Evolutionary conservation across 2,329 filamentous ascomycete species (phyloP).

Genomic region (Arthrocladium fulminans): DNA sequence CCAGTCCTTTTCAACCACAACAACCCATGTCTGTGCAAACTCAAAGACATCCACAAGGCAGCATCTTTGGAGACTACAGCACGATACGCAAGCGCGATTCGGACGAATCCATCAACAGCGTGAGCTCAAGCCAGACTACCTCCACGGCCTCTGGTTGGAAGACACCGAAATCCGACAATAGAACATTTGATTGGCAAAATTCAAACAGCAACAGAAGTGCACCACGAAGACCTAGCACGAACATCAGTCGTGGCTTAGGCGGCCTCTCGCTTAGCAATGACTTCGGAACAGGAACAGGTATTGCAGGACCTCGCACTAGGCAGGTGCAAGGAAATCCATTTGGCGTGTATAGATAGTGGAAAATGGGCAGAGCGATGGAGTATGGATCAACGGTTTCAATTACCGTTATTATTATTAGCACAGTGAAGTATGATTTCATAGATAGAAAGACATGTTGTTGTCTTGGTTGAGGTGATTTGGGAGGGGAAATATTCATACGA

Average conservation of each 20-base stretch:
- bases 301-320: constrained; percentile 12
- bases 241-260: constrained; percentile 12
- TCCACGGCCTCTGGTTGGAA: constrained; percentile 14
- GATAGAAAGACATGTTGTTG: no score
- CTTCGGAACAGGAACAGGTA: constrained; percentile 7
- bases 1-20: constrained; percentile 2
- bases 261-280: constrained; percentile 8
- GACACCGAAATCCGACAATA: constrained; percentile 10
- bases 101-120: constrained; percentile 13
- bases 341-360: background rate
- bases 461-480: no score
- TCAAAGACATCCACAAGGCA: background rate
- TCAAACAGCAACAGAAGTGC: background rate
- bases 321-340: background rate
- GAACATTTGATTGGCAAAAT: constrained; percentile 10
- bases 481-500: no score
- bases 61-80: background rate
- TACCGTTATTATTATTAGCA: no score
- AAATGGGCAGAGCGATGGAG: background rate
- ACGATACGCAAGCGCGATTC: constrained; percentile 11
- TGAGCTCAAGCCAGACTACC: constrained; percentile 12
- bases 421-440: no score
- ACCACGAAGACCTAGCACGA: background rate
- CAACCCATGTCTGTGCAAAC: background rate
- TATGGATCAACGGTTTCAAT: no score